phyloP scores from a whole-genome alignment of 2,329 filamentous ascomycete species.

The Aspergillus jensenii region DNA sequence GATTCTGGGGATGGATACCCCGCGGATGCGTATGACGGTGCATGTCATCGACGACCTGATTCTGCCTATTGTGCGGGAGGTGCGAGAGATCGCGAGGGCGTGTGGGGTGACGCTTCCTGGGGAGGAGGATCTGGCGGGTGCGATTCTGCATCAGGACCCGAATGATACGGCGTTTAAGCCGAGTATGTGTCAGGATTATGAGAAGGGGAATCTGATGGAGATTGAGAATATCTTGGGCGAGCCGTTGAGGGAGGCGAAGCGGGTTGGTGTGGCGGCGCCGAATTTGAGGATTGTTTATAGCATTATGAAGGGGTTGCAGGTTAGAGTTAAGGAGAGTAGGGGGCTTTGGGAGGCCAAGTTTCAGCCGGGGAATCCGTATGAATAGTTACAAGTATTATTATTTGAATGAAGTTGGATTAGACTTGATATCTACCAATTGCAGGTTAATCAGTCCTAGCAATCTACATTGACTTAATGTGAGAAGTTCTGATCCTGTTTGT shows the following conservation, averaged over 20 bases:
- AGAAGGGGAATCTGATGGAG: constrained; percentile 52
- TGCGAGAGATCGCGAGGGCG: neutral
- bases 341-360: constrained; percentile 5
- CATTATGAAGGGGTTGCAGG: constrained; percentile 28
- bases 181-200: constrained; percentile 56
- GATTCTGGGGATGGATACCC: neutral
- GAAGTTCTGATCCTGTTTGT: no score
- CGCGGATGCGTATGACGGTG: neutral
- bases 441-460: no score
- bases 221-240: constrained; percentile 58
- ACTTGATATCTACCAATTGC: no score
- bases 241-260: constrained; percentile 53
- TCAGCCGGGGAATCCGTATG: neutral
- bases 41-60: neutral
- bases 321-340: constrained; percentile 26
- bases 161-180: constrained; percentile 28
- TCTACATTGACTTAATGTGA: no score
- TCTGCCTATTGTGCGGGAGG: neutral
- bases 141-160: neutral
- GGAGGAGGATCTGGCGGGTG: neutral
- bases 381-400: neutral
- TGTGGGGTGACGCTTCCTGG: neutral
- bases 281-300: constrained; percentile 28
- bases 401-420: no score
- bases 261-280: constrained; percentile 43